These are phyloP conservation scores for Penicillium maclennaniae DNA, from an alignment of 495 filamentous ascomycete genomes.

Conservation along the genomic window DNA sequence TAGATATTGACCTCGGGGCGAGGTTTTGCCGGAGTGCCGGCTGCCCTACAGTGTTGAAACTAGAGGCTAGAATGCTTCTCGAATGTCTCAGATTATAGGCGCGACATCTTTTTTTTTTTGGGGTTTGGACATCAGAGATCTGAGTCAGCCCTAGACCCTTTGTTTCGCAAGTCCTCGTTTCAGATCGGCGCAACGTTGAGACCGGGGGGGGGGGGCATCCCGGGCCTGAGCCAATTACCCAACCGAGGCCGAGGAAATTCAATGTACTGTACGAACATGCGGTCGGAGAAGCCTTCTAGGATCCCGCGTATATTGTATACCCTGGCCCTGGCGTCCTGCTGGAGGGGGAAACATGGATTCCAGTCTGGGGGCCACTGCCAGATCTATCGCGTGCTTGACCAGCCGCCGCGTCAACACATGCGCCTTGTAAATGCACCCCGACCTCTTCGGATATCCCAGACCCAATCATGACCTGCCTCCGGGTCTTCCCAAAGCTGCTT, in stretches of 20 bases:
- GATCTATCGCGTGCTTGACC: constrained; percentile 21
- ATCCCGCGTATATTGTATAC: not conserved
- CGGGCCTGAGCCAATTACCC: constrained; percentile 4
- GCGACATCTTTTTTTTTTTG: not conserved
- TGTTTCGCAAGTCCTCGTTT: constrained; percentile 20
- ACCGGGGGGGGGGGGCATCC: not conserved
- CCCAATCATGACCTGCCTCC: constrained; percentile 9
- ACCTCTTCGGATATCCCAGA: constrained; percentile 4
- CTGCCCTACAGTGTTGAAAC: not conserved
- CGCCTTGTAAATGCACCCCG: constrained; percentile 13
- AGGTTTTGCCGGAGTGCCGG: not conserved
- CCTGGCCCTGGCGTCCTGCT: not conserved
- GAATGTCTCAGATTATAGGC: constrained; percentile 2
- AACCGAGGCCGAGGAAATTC: constrained; percentile 8
- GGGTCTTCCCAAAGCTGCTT: not conserved
- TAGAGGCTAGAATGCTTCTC: not conserved
- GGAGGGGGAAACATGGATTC: no score
- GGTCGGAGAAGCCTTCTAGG: constrained; percentile 9
- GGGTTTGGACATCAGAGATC: constrained; percentile 11
- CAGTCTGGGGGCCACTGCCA: no score
- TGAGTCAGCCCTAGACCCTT: constrained; percentile 26
- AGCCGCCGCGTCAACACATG: constrained; percentile 20
- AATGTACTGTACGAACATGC: constrained; percentile 3
- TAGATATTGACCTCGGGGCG: not conserved
- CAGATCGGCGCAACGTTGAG: constrained; percentile 19